Conservation (phyloP, 371 early-diverging fungal genomes). For the Syncephalastrum contaminatum region DNA sequence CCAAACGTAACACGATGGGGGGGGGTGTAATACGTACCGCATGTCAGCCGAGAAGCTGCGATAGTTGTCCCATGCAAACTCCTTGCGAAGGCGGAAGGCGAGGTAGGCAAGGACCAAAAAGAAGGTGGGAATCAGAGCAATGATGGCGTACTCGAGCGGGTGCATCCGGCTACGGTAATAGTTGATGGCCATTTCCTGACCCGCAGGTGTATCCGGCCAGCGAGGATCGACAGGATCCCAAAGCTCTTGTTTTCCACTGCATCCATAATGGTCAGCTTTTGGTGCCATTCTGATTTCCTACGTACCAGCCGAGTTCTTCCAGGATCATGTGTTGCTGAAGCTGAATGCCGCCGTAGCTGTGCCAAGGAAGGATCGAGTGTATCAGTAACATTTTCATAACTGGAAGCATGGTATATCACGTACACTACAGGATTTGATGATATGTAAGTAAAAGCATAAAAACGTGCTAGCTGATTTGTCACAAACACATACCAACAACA, state of each 20-base stretch:
- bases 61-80: conserved; percentile 57
- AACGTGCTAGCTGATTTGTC: no score
- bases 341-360: conserved; percentile 51
- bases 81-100: conserved; percentile 44
- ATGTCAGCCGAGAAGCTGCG: conserved; percentile 51
- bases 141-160: conserved; percentile 49
- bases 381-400: no score
- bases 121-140: conserved; percentile 47
- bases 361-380: no score
- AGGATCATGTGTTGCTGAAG: conserved; percentile 51
- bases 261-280: background rate
- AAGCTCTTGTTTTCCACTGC: conserved; percentile 17
- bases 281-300: background rate
- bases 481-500: conserved; percentile 34
- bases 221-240: conserved; percentile 32
- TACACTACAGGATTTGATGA: no score
- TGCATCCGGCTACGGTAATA: conserved; percentile 39
- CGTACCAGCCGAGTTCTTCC: conserved; percentile 48
- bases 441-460: no score
- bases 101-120: conserved; percentile 39
- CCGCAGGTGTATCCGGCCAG: conserved; percentile 21
- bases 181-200: conserved; percentile 27
- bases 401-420: no score
- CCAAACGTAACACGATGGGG: background rate
- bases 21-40: conserved; percentile 21